Evolutionary conservation across 345 rosid species (phyloP), one percentile per base, ranked within the genome.

Genomic region (Eucalyptus fibrosa): DNA sequence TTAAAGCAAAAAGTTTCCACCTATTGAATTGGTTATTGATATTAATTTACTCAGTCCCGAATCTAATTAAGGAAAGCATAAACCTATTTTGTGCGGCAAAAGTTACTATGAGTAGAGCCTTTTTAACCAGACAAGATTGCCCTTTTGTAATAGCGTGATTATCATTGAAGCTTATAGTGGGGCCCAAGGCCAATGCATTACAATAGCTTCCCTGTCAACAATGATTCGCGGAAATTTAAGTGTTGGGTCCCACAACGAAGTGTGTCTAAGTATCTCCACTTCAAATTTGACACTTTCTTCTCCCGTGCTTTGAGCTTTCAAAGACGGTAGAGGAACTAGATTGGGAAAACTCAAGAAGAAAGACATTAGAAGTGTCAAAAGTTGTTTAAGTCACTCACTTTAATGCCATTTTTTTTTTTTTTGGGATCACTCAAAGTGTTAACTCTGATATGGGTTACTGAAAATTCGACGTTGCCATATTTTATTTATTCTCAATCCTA

Each of bases 381-480:
- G 55, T 51, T 51, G 4, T 51, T 51, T 51, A 51, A 51, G 55
- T 51, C 21, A 17, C 55, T 51, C 55, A 51, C 9, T 51, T 51
- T 51, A 51, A 51, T 51, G 4, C 0, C 8, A 51, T 2, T 17
- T 51, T 50, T 50, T 49, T n/a, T n/a, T n/a, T 50, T 51, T 50
- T 3, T 1, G 0, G 2, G 55, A 51, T 51, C 55, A 51, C 55
- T 51, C 8, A 51, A 51, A 51, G 2, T 17, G 55, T 51, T 51
- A 51, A 51, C 21, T 51, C 0, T 17, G 4, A 51, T 51, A 4
- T 51, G 4, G 55, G 21, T 51, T 51, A 51, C 55, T 51, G 55
- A 51, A 51, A 51, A 0, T 51, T 2, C 55, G 2, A 51, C 8
- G 8, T 51, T 17, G 0, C 21, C 21, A 51, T 51, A 51, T 51